These are phyloP conservation scores for Sparassis latifolia DNA, from an alignment of 1,284 basidiomycete species.

Conservation along the genomic window DNA sequence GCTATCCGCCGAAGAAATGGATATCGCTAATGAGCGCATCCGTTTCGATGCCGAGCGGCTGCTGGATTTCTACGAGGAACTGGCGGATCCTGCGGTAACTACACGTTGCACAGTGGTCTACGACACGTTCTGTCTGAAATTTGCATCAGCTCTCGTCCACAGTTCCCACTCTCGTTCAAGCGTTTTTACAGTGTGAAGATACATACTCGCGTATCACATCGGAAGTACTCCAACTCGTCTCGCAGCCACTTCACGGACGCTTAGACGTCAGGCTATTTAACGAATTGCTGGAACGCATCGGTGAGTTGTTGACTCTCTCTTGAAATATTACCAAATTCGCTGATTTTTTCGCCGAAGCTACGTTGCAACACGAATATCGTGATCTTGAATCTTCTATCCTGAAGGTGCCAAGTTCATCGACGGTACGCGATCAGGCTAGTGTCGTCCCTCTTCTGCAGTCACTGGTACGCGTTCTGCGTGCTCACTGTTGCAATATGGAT, in stretches of 20 bases:
- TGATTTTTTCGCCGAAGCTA: neutral
- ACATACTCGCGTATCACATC: conserved; percentile 4
- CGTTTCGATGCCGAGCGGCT: conserved; percentile 20
- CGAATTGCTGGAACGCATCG: conserved; percentile 8
- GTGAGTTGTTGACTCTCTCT: conserved; percentile 5
- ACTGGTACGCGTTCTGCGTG: conserved; percentile 7
- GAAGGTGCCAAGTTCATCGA: neutral
- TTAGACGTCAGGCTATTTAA: conserved; percentile 12
- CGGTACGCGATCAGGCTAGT: neutral
- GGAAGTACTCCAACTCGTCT: conserved; percentile 6
- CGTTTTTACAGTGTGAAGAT: conserved; percentile 10
- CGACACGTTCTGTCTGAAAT: neutral
- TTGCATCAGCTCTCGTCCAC: conserved; percentile 9
- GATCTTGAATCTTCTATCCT: conserved; percentile 3
- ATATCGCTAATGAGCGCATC: conserved; percentile 18
- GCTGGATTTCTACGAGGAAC: conserved; percentile 20
- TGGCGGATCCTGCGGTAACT: conserved; percentile 10
- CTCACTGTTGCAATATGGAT: conserved; percentile 5
- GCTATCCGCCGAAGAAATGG: conserved; percentile 16
- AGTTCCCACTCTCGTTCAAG: conserved; percentile 7
- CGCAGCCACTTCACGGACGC: conserved; percentile 9
- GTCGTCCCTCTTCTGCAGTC: conserved; percentile 6
- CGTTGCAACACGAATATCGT: neutral
- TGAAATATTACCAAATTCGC: neutral
- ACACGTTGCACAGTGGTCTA: neutral